phyloP scores from a whole-genome alignment of 176 grass and related monocot genomes.

The Ananas comosus region DNA sequence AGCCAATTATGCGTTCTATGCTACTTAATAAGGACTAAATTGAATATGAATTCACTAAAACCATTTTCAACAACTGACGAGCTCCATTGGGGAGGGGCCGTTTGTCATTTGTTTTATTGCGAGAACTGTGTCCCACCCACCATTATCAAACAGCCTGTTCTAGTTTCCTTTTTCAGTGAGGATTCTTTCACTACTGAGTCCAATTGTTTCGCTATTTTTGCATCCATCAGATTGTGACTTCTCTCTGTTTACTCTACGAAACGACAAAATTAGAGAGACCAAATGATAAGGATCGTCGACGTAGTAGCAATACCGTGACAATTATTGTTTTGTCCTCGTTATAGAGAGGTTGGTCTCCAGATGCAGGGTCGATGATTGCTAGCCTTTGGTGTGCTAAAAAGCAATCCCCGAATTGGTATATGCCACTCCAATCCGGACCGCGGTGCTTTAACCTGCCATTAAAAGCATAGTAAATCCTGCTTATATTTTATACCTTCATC shows the following conservation, averaged over 20 bases:
- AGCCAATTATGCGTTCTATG: too few species aligned
- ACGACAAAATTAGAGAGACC: background rate
- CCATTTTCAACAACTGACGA: too few species aligned
- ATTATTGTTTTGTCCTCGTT: constrained; percentile 56
- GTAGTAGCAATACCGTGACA: constrained; percentile 31
- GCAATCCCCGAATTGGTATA: constrained; percentile 41
- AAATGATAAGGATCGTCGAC: background rate
- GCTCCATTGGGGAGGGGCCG: too few species aligned
- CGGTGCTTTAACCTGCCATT: constrained; percentile 54
- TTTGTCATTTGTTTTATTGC: too few species aligned
- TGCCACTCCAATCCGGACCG: constrained; percentile 62
- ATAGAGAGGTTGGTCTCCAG: constrained; percentile 78
- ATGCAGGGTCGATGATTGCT: constrained; percentile 67
- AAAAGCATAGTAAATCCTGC: background rate
- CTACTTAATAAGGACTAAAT: too few species aligned
- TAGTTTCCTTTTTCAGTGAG: too few species aligned
- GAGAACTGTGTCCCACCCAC: too few species aligned
- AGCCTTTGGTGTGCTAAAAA: constrained; percentile 73
- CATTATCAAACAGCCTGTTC: too few species aligned
- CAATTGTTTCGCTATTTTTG: background rate
- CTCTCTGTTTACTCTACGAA: background rate
- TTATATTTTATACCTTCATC: background rate
- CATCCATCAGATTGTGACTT: too few species aligned
- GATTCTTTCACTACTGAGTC: background rate
- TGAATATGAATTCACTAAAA: too few species aligned